Base-by-base conservation (phyloP, 176 grass and related monocot species). In the Carex pumila region DNA sequence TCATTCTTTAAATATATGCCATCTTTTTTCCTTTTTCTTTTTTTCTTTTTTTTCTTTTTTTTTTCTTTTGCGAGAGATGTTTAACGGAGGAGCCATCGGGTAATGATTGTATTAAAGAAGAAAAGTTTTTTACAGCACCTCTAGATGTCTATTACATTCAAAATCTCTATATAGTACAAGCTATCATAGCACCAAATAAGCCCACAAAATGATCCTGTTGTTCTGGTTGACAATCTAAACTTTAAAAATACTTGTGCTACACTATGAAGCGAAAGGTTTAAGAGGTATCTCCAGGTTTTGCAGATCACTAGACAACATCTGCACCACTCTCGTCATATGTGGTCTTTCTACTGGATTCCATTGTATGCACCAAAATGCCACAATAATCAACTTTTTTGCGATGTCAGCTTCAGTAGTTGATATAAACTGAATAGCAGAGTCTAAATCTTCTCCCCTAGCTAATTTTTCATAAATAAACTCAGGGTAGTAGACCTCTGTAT, bases 321-420 rank as follows among this genome's bases (percentile, higher is more conserved):
- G 84, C 57, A 89, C 84, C 1, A 79, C 90, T 82, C 84, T 82
- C 0, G 76, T 55, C 90, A 92, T 89, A 0, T 43, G 80, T 0
- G 85, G 88, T 12, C 91, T 50, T 47, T 83, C 85, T 0, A 17
- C 49, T 0, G 71, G 71, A 21, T 75, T 75, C 71, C 88, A 85
- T 55, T 91, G 91, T 43, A 92, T 92, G 69, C 90, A 87, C 62
- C 77, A 53, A 15, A 92, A 37, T 1, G 82, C 88, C 55, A 90
- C 59, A 19, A 84, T 39, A 36, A 79, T 89, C 1, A 89, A 13
- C 64, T 91, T 94, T 63, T 52, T 87, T 34, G 81, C 84, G 18
- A 89, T 14, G 31, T 87, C 85, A 0, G 37, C 79, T 64, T 82
- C 79, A 30, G 14, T 50, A 22, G 55, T 52, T 64, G 58, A 53